Evolutionary conservation across 2,329 filamentous ascomycete species (phyloP).

Genomic region (Sporothrix protearum): DNA sequence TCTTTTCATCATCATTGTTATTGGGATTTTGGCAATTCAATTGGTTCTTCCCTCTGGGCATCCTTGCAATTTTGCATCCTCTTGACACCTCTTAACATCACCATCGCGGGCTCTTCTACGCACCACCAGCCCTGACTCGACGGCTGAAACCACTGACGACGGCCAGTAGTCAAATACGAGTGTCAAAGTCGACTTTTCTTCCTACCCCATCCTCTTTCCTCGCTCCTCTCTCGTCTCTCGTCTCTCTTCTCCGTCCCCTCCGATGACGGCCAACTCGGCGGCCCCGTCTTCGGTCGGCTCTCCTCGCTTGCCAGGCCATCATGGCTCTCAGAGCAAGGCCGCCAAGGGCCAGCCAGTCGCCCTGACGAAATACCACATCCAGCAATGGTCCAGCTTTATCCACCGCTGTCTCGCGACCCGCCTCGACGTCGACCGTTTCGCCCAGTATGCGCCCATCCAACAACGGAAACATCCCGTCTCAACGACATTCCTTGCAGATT

Average conservation of each 20-base stretch:
- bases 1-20: not conserved
- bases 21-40: not conserved
- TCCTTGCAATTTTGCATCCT: not conserved
- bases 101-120: not conserved
- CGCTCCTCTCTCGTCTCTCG: not conserved
- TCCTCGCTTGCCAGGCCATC: not conserved
- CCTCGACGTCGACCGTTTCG: conserved; percentile 53
- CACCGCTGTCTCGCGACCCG: conserved; percentile 48
- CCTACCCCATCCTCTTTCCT: not conserved
- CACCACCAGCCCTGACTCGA: no score
- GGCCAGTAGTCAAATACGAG: not conserved
- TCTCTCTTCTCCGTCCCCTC: not conserved
- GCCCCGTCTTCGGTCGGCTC: not conserved
- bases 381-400: conserved; percentile 52
- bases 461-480: conserved; percentile 51
- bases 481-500: conserved; percentile 50
- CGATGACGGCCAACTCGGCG: conserved; percentile 11
- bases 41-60: not conserved
- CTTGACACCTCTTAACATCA: not conserved
- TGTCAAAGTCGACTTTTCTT: no score
- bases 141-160: not conserved
- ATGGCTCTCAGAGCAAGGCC: not conserved
- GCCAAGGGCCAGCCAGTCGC: conserved; percentile 19
- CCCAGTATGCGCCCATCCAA: conserved; percentile 48
- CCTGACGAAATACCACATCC: conserved; percentile 26